Percentiles rank a stretch among this genome's conserved stretches.
These are phyloP conservation scores for Cladorrhinum sp. DNA, from an alignment of 2,329 filamentous ascomycete genomes.

Conservation along the genomic window DNA sequence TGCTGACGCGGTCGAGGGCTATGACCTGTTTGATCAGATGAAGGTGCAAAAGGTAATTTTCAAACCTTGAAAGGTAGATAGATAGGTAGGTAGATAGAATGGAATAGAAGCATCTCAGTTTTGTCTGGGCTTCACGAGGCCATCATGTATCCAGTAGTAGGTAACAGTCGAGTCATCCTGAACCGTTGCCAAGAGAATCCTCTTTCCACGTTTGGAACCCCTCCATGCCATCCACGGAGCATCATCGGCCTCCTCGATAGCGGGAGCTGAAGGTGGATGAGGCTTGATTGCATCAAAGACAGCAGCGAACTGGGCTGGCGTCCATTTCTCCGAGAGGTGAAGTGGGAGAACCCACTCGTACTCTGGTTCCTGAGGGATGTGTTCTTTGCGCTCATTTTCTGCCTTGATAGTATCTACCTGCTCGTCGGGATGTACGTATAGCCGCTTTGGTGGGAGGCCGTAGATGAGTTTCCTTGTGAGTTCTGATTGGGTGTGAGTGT, in stretches of 20 bases:
- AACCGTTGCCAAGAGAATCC: constrained; percentile 69
- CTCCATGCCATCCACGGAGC: constrained; percentile 41
- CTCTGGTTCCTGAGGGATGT: constrained; percentile 51
- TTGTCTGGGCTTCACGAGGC: constrained; percentile 81
- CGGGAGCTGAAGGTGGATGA: constrained; percentile 42
- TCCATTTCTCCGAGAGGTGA: constrained; percentile 71
- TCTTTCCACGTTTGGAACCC: constrained; percentile 54
- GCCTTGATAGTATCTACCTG: constrained; percentile 69
- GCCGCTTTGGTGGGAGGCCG: constrained; percentile 67
- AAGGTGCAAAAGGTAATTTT: constrained; percentile 74
- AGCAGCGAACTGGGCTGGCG: constrained; percentile 60
- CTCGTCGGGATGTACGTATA: constrained; percentile 80
- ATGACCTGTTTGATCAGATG: constrained; percentile 69
- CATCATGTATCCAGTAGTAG: constrained; percentile 82
- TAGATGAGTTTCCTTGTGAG: constrained; percentile 64
- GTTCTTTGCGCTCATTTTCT: constrained; percentile 47
- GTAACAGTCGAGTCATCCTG: constrained; percentile 80
- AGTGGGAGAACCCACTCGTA: constrained; percentile 75
- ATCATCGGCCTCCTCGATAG: constrained; percentile 18
- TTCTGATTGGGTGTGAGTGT: constrained; percentile 47
- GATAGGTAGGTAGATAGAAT: too few relatives aligned
- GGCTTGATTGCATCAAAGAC: constrained; percentile 63
- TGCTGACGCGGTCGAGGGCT: constrained; percentile 62
- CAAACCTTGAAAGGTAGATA: constrained; percentile 47
- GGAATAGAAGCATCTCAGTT: constrained; percentile 51